A percentile compares a stretch with the other conserved stretches of the same genome.
phyloP scores from a whole-genome alignment of 441 rosid genomes.

The Gossypium gossypioides region DNA sequence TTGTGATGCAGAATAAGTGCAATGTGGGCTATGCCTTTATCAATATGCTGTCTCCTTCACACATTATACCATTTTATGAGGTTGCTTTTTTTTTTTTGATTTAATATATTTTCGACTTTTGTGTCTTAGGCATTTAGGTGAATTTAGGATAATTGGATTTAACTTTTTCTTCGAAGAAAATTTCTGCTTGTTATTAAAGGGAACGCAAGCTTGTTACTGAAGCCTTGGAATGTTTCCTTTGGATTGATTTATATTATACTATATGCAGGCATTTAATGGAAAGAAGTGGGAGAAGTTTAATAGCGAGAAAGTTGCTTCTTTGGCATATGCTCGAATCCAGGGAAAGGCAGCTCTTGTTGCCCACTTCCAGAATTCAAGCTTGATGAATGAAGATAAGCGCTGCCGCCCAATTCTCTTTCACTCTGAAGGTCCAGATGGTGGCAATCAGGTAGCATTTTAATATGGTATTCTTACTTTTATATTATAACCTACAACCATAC shows the following conservation, averaged over 20 bases:
- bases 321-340: constrained; percentile 96
- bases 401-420: constrained; percentile 91
- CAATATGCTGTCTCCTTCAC: constrained; percentile 80
- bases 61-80: constrained; percentile 81
- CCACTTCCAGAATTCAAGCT: constrained; percentile 96
- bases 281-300: constrained; percentile 99
- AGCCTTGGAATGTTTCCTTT: not conserved
- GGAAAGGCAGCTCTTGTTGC: constrained; percentile 87
- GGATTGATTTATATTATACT: constrained; percentile 7
- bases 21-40: constrained; percentile 99
- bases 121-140: not conserved
- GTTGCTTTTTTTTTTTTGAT: constrained; percentile 23
- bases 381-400: constrained; percentile 98
- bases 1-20: constrained; percentile 79
- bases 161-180: not conserved
- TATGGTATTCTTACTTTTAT: not conserved
- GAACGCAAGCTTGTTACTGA: not conserved
- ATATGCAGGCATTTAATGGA: constrained; percentile 76
- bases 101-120: not conserved
- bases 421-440: constrained; percentile 45
- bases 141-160: not conserved
- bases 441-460: constrained; percentile 46
- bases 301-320: constrained; percentile 94
- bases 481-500: not conserved
- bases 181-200: not conserved